Evolutionary conservation across 73 alveolate species (phyloP), one percentile per base, ranked within the genome.

Genomic region (Vitrella brassicaformis): DNA sequence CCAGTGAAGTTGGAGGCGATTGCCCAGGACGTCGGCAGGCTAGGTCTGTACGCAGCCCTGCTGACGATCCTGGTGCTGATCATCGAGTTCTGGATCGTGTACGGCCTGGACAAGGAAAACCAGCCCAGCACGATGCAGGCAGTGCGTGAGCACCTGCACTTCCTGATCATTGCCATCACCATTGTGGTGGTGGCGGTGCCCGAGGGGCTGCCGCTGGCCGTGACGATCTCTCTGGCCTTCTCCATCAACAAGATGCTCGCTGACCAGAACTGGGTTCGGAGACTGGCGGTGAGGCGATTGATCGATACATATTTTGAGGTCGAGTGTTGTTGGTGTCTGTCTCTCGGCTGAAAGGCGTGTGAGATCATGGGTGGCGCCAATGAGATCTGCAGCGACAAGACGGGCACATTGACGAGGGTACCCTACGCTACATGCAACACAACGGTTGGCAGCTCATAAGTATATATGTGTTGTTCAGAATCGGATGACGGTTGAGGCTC

Each of bases 171-270:
- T 30, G 87, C 94, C 30, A 90, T 93, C 30, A 91, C 97, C 19
- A 86, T 95, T 18, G 82, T 95, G 27, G 97, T 95, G 27, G 97
- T 95, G 27, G 96, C 97, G 31, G 96, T 95, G 39, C 99, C 99
- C 19, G 99, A 95, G 87, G 99, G 99, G 10, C 86, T 93, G 22
- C 99, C 99, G 28, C 80, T 95, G 29, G 99, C 99, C 45, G 98
- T 95, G n/a, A 93, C 99, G 19, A 88, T 95, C 72, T 83, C 96
- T 47, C 87, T 95, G 29, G 99, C 98, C 46, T 95, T 87, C 84
- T 88, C 97, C 25, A 95, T 95, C 27, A 87, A 85, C 73, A 88
- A 95, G 85, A 94, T 95, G 97, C 94, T 91, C 81, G 94, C 91
- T 73, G 93, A 90, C 69, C 68, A 93, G 31, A 95, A 91, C 81